phyloP scores from a whole-genome alignment of 2,329 filamentous ascomycete genomes.

The Fusarium kyushuense region DNA sequence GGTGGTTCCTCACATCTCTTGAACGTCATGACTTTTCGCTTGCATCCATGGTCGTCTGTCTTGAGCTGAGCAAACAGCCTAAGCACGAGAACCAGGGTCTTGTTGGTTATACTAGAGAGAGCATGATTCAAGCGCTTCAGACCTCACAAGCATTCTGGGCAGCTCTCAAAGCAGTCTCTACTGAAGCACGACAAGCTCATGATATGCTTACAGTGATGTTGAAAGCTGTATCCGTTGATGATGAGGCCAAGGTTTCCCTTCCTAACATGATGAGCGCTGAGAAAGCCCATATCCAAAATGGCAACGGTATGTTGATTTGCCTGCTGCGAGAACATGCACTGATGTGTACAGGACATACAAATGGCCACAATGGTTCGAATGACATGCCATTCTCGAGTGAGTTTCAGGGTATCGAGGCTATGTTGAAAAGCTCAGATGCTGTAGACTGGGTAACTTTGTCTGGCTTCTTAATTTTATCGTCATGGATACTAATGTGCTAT shows the following conservation, averaged over 20 bases:
- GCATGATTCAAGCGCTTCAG: slow-evolving; percentile 20
- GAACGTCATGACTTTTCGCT: slow-evolving; percentile 37
- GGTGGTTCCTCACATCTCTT: slow-evolving; percentile 35
- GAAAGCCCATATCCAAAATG: neutral
- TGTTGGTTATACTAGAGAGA: slow-evolving; percentile 6
- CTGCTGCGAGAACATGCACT: neutral
- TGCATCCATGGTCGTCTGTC: slow-evolving; percentile 37
- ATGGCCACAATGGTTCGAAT: neutral
- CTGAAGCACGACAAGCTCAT: slow-evolving; percentile 28
- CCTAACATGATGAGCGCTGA: neutral
- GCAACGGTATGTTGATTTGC: neutral
- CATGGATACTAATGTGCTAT: neutral
- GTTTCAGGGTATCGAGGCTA: slow-evolving; percentile 28
- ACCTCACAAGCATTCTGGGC: slow-evolving; percentile 32
- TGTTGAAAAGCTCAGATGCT: slow-evolving; percentile 29
- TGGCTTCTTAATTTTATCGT: fast-evolving
- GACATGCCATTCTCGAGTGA: neutral
- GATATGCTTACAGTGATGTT: slow-evolving; percentile 35
- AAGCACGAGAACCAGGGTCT: neutral
- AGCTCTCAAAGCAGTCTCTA: slow-evolving; percentile 20
- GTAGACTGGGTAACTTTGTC: slow-evolving; percentile 34
- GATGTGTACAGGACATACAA: neutral
- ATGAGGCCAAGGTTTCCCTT: neutral
- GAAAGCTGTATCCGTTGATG: slow-evolving; percentile 2
- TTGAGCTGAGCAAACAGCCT: slow-evolving; percentile 20